Percentiles rank a stretch among this genome's conserved stretches.
Evolutionary conservation across 2,329 filamentous ascomycete species (phyloP).

Genomic region (Trichoderma sp.): DNA sequence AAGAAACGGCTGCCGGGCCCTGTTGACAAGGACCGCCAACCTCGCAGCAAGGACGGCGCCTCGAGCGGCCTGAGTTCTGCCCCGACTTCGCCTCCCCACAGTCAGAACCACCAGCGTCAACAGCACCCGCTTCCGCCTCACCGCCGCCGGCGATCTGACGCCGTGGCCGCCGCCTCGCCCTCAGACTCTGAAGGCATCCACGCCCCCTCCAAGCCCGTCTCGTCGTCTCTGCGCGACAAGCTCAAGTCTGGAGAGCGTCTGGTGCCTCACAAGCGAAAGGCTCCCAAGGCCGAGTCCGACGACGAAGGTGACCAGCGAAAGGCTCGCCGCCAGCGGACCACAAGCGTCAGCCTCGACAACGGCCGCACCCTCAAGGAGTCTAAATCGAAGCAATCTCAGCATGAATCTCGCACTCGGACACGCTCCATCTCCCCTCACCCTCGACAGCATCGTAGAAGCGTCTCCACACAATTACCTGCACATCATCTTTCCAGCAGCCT

Average conservation of each 20-base stretch:
- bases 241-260: slow-evolving; percentile 50
- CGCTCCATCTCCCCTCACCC: slow-evolving; percentile 61
- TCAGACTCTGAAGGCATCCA: slow-evolving; percentile 59
- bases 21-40: slow-evolving; percentile 44
- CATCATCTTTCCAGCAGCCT: slow-evolving; percentile 54
- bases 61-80: slow-evolving; percentile 62
- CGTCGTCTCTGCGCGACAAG: slow-evolving; percentile 50
- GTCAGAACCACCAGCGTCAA: slow-evolving; percentile 26
- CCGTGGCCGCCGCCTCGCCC: slow-evolving; percentile 44
- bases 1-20: slow-evolving; percentile 51
- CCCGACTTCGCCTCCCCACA: slow-evolving; percentile 55
- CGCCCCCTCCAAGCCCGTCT: slow-evolving; percentile 46
- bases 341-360: slow-evolving; percentile 46
- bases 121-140: slow-evolving; percentile 41
- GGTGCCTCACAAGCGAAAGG: slow-evolving; percentile 55
- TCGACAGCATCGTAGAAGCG: slow-evolving; percentile 62
- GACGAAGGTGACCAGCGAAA: slow-evolving; percentile 59
- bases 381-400: slow-evolving; percentile 37
- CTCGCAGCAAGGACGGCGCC: slow-evolving; percentile 49
- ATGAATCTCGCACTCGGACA: slow-evolving; percentile 37
- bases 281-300: slow-evolving; percentile 56
- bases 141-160: slow-evolving; percentile 39
- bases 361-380: slow-evolving; percentile 39
- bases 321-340: slow-evolving; percentile 54
- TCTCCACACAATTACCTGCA: slow-evolving; percentile 63